Evolutionary conservation across 768 basidiomycete species (phyloP), one percentile per base, ranked within the genome.

Genomic region (Mycena polygramma): DNA sequence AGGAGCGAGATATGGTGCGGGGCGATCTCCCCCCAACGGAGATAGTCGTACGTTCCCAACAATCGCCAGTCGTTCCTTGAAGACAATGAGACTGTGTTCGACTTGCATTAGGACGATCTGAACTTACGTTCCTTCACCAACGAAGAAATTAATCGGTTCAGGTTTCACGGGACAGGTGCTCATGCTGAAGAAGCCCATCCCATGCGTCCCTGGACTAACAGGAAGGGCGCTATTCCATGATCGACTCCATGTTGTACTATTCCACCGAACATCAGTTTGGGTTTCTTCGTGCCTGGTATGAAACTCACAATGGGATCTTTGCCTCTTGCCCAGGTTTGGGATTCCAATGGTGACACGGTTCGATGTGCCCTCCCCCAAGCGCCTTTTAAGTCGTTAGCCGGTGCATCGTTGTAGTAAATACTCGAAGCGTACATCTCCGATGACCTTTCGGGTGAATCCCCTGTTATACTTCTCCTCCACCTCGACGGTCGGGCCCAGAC

Each of bases 201-300:
- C 72, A 54, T 76, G 74, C 20, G 43, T n/a, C 20, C 75, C 75
- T 0, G 70, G 68, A 35, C 37, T 30, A 3, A 15, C 41, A 19
- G 74, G 69, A 57, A 75, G 73, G 35, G 74, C 62, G 37, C 65
- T 57, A 43, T 75, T 75, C 69, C 69, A 75, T 1, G 66, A 51
- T 19, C 75, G 74, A 17, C 63, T 69, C 22, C 68, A 57, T 6
- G 72, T 68, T 26, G 58, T 15, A 20, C 74, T 75, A 53, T 39
- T 22, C 15, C 20, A 2, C 24, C 15, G 22, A n/a, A 36, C 11
- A 52, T 57, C 2, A 26, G 19, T 36, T 36, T n/a, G 60, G 14
- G 22, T 46, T 11, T 61, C 39, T 22, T 5, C 13, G 8, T 5
- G 20, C 39, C 17, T 4, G 26, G 17, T 26, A 20, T 1, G 20